These are phyloP conservation scores for Claviceps sp. DNA, from an alignment of 2,329 filamentous ascomycete genomes.

Conservation along the genomic window DNA sequence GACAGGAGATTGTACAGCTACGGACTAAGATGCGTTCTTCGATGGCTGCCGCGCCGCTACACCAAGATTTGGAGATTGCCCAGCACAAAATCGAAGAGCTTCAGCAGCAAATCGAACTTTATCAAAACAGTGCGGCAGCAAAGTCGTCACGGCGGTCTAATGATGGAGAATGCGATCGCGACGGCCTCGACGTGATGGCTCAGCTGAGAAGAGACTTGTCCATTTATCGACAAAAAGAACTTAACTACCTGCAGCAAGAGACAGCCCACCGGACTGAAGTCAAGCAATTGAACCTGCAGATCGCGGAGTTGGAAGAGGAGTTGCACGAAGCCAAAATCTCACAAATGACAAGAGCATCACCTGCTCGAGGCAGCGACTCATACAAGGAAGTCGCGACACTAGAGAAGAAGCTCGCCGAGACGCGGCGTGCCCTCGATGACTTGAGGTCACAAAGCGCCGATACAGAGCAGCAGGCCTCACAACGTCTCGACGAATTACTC, in stretches of 20 bases:
- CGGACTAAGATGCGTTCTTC: slow-evolving; percentile 31
- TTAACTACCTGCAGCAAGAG: slow-evolving; percentile 52
- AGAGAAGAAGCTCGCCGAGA: slow-evolving; percentile 45
- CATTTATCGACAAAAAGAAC: slow-evolving; percentile 52
- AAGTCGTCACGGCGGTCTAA: slow-evolving; percentile 17
- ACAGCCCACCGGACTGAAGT: slow-evolving; percentile 47
- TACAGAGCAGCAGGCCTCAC: slow-evolving; percentile 31
- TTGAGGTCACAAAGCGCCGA: slow-evolving; percentile 36
- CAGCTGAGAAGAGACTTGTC: slow-evolving; percentile 49
- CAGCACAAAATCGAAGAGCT: slow-evolving; percentile 52
- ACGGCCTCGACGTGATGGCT: slow-evolving; percentile 41
- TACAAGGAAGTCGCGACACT: slow-evolving; percentile 46
- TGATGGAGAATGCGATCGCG: slow-evolving; percentile 25
- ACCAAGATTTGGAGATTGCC: slow-evolving; percentile 41
- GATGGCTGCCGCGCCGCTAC: slow-evolving; percentile 33
- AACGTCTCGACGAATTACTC: slow-evolving; percentile 34
- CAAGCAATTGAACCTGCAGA: slow-evolving; percentile 49
- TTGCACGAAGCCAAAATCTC: slow-evolving; percentile 51
- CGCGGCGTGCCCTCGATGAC: slow-evolving; percentile 47
- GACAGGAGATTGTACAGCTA: slow-evolving; percentile 38
- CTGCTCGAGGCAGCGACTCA: slow-evolving; percentile 35
- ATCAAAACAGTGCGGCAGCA: slow-evolving; percentile 31
- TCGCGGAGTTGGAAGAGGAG: slow-evolving; percentile 53
- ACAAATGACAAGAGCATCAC: slow-evolving; percentile 30
- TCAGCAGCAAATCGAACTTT: slow-evolving; percentile 46